Percentiles rank a stretch among this genome's conserved stretches.
These are phyloP conservation scores for Auriculariales sp. DNA, from an alignment of 768 basidiomycete genomes.

Conservation along the genomic window DNA sequence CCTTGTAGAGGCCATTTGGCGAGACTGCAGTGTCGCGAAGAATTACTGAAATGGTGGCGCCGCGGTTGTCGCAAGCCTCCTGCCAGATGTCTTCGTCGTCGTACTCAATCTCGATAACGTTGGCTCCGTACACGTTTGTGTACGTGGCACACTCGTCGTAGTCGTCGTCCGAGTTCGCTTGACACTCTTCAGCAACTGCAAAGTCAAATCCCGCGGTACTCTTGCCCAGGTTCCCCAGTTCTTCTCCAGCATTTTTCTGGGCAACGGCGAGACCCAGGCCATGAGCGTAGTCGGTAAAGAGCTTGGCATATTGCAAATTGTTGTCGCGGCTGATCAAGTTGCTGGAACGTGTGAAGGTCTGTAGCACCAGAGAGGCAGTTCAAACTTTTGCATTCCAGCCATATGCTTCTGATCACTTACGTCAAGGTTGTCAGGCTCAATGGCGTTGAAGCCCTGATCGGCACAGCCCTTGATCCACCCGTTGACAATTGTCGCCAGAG, in stretches of 20 bases:
- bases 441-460: background rate
- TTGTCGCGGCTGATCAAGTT: background rate
- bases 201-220: background rate
- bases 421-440: slow-evolving; percentile 1
- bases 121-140: background rate
- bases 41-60: background rate
- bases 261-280: background rate
- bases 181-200: background rate
- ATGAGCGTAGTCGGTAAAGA: background rate
- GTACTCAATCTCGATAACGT: background rate
- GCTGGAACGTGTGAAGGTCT: background rate
- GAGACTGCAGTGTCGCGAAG: background rate
- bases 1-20: background rate
- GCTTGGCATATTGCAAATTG: background rate
- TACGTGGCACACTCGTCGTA: background rate
- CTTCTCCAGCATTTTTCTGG: background rate
- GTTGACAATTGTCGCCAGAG: background rate
- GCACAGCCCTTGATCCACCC: background rate
- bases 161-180: too few species aligned
- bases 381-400: too few species aligned
- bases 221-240: background rate
- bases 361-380: too few species aligned
- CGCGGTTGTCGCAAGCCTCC: background rate
- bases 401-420: too few species aligned
- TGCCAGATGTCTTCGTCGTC: background rate